Conservation (phyloP, 192 early-diverging fungal species). For the Diversispora epigaea region DNA sequence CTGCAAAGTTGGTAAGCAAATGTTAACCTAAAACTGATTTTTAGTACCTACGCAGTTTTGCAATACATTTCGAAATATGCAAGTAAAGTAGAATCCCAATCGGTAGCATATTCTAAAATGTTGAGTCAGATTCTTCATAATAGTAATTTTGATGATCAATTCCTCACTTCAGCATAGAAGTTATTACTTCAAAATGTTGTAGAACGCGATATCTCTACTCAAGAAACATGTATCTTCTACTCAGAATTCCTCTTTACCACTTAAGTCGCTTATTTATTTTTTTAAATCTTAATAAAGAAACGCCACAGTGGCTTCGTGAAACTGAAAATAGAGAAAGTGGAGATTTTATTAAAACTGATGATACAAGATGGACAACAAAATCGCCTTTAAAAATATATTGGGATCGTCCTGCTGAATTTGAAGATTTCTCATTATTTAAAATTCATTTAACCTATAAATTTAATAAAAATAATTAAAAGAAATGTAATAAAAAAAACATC, state of each 20-base stretch:
- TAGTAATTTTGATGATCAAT: too few relatives aligned
- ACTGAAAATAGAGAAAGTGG: background rate
- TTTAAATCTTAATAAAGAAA: slow-evolving; percentile 11
- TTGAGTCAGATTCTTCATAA: too few relatives aligned
- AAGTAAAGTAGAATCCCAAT: too few relatives aligned
- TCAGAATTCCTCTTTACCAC: background rate
- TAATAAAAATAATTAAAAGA: background rate
- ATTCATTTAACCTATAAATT: slow-evolving; percentile 1
- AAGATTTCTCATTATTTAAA: slow-evolving; percentile 16
- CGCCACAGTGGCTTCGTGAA: background rate
- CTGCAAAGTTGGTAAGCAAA: background rate
- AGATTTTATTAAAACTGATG: background rate
- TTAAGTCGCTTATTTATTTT: background rate
- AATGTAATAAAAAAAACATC: too few relatives aligned
- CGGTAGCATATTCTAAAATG: too few relatives aligned
- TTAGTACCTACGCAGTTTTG: background rate
- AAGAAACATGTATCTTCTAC: slow-evolving; percentile 1
- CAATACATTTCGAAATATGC: too few relatives aligned
- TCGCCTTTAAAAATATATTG: background rate
- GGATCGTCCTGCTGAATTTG: background rate
- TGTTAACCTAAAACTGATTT: background rate
- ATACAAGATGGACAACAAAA: background rate
- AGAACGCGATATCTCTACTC: background rate
- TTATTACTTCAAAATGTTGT: background rate
- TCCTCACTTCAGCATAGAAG: background rate